Evolutionary conservation across 1,139 yeast species (phyloP), one percentile per base, ranked within the genome.

Genomic region (Candida tetrigidarum): DNA sequence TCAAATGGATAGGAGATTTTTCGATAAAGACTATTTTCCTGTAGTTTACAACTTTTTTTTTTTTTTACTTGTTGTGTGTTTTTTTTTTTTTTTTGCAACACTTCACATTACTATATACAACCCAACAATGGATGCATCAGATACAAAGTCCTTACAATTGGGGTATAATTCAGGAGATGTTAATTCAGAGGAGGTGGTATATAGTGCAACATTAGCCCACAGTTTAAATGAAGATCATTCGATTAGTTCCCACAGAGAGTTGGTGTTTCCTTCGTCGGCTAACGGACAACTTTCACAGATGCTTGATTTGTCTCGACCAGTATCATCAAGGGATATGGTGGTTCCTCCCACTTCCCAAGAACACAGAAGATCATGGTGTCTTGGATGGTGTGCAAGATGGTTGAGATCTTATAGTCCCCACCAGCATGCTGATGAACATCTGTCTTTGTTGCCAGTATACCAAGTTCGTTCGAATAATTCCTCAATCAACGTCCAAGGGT

Each of bases 51-150:
- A 4, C 12, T 22, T 26, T 19, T 37, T 10, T 27, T 16, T 18
- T 10, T 18, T 37, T 26, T 10, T 3, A 11, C 11, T 22, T 18
- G 23, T 5, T 36, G 15, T 16, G 2, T 26, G n/a, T 26, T 37
- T 27, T 18, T 37, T 18, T 37, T 27, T 37, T 37, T 37, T 37
- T 37, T 37, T 37, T 37, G 39, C 39, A 36, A 36, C 39, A 36
- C 39, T 5, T 36, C n/a, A 16, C 19, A 25, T 20, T 15, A 2
- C 19, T 9, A 15, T 11, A 12, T 3, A 18, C 9, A 11, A 10
- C 10, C 23, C 14, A 18, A 25, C 16, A 11, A 36, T 36, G 39
- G 22, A 30, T 16, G 39, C 25, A 20, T 9, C 41, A 20, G 35
- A 38, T 14, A 5, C 41, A 4, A 38, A 38, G 10, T 22, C 41